Base-by-base conservation (phyloP, 176 grass and related monocot genomes). In the Puya raimondii region DNA sequence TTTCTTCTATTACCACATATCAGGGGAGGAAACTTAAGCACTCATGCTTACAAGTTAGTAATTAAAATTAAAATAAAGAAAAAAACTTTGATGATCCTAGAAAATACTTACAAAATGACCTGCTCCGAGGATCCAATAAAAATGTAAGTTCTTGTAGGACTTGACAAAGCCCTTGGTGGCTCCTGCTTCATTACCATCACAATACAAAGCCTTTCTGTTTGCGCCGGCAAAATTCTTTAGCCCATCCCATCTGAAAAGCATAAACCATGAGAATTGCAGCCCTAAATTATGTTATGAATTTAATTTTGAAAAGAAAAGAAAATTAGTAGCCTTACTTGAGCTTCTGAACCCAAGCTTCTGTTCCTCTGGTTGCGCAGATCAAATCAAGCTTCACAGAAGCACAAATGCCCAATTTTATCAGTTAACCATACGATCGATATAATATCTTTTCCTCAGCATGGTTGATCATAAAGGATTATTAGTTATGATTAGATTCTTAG, bases 111-210 rank as follows among this genome's bases (percentile, higher is more conserved):
- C 93, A 69, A 90, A 92, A 80, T 96, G 93, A 48, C 88, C 93
- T 50, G 93, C 88, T 71, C 64, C 74, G 8, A 96, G 73, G 51
- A 96, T 92, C 88, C 88, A 96, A 65, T 92, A 96, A 74, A 92
- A 92, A 12, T 81, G 85, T 3, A 96, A 71, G 82, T 96, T 96
- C 49, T 75, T 84, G 79, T 96, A 87, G 3, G 88, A 85, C 75
- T 79, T 96, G 21, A 87, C 53, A 64, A 96, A 96, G 16, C 81
- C 93, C 22, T 87, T 85, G 9, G 88, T 96, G 68, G 67, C 80
- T 23, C 25, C 53, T 67, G 65, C 63, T 23, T 68, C 76, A 49
- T 67, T 58, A 9, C 77, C 73, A 21, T 50, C 68, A 72, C 88
- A 96, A 72, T 87, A 85, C 47, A 96, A 50, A 17, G 93, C 79